Evolutionary conservation across 2,329 filamentous ascomycete species (phyloP).

Genomic region (Aspergillus persii): DNA sequence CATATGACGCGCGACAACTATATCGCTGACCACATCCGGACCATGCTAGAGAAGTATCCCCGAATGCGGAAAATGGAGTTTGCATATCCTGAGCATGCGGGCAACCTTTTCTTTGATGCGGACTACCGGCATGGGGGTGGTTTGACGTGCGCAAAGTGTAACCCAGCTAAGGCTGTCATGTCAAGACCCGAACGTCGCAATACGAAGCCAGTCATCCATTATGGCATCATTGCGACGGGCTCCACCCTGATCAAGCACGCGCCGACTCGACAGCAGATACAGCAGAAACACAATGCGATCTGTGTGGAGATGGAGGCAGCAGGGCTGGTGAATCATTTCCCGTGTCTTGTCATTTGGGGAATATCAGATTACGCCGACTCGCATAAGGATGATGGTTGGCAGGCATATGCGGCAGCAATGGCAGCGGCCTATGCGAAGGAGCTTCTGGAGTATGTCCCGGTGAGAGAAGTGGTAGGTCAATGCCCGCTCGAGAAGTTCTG

Average conservation of each 20-base stretch:
- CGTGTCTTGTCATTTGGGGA: slow-evolving; percentile 3
- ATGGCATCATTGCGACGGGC: slow-evolving; percentile 2
- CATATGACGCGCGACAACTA: too few species aligned
- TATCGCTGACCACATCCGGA: too few species aligned
- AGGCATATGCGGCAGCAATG: slow-evolving; percentile 2
- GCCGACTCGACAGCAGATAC: neutral
- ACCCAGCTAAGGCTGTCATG: too few species aligned
- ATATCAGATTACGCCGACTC: slow-evolving; percentile 11
- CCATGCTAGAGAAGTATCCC: too few species aligned
- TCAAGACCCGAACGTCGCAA: neutral
- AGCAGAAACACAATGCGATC: neutral
- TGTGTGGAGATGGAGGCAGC: slow-evolving; percentile 7
- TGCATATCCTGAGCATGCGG: too few species aligned
- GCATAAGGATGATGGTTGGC: slow-evolving; percentile 7
- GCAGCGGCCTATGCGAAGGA: slow-evolving; percentile 9
- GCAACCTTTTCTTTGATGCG: too few species aligned
- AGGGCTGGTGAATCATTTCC: neutral
- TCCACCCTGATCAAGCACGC: slow-evolving; percentile 1
- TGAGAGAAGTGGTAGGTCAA: too few species aligned
- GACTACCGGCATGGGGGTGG: too few species aligned
- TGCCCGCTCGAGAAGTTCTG: too few species aligned
- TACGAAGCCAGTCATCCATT: neutral
- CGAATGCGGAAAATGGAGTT: too few species aligned
- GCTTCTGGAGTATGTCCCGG: neutral
- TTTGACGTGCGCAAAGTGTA: neutral